phyloP scores from a whole-genome alignment of 148 eudicot genomes.

The Cornus kousa region DNA sequence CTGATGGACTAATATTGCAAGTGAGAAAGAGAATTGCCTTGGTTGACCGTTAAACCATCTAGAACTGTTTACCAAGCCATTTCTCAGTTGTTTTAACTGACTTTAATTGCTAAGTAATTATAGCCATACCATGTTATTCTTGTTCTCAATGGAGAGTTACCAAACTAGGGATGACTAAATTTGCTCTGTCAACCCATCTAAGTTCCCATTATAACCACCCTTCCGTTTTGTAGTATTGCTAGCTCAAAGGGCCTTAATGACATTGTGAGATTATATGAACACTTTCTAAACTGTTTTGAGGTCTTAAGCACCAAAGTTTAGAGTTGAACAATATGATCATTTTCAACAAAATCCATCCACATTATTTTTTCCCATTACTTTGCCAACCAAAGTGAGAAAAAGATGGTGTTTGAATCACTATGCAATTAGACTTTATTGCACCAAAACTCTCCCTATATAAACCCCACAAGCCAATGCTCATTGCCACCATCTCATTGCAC shows the following conservation, averaged over 20 bases:
- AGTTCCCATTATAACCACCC: background rate
- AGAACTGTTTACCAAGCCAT: background rate
- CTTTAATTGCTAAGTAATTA: background rate
- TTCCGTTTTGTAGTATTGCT: background rate
- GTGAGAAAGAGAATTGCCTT: background rate
- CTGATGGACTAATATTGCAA: background rate
- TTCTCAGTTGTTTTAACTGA: background rate
- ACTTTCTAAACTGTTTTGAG: background rate
- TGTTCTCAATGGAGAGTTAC: background rate
- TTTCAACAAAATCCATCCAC: too few relatives aligned
- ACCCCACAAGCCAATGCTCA: background rate
- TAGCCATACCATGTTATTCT: background rate
- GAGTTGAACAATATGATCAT: background rate
- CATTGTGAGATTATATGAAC: background rate
- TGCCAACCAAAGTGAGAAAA: background rate
- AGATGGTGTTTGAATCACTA: background rate
- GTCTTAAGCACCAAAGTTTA: background rate
- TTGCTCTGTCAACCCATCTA: background rate
- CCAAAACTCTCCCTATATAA: background rate
- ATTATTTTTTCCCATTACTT: background rate
- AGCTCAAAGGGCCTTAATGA: background rate
- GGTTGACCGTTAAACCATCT: background rate
- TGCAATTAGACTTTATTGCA: too few relatives aligned
- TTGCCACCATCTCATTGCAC: background rate
- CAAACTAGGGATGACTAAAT: background rate